Conservation (phyloP, 2,329 filamentous ascomycete species). For the Pseudohalonectria lignicola region DNA sequence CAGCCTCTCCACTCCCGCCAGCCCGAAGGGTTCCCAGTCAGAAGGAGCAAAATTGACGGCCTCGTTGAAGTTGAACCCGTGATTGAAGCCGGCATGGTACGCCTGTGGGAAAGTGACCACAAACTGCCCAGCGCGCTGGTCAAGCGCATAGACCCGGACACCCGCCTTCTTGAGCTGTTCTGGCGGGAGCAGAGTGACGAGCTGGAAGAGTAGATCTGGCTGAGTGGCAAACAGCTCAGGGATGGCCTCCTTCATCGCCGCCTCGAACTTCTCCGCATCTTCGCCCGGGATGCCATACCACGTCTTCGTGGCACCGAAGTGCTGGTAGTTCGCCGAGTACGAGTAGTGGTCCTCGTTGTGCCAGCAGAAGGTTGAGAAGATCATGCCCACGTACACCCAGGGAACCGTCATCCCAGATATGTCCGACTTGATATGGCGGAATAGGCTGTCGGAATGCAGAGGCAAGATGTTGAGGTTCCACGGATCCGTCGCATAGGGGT, state of each 20-base stretch:
- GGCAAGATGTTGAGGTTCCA: conserved; percentile 96
- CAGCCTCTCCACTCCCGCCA: conserved; percentile 74
- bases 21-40: conserved; percentile 91
- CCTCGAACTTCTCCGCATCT: conserved; percentile 89
- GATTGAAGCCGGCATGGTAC: conserved; percentile 96
- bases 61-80: conserved; percentile 98
- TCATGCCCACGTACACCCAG: conserved; percentile 99
- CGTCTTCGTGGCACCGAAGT: conserved; percentile 95
- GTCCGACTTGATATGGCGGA: conserved; percentile 94
- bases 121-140: conserved; percentile 90
- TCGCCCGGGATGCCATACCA: conserved; percentile 97
- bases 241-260: conserved; percentile 88
- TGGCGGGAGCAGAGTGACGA: conserved; percentile 91
- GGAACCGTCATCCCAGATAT: conserved; percentile 99
- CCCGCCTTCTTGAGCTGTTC: conserved; percentile 89
- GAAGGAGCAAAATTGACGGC: conserved; percentile 93
- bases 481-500: conserved; percentile 77
- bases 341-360: conserved; percentile 98
- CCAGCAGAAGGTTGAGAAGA: conserved; percentile 99
- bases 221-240: conserved; percentile 96
- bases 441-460: conserved; percentile 81
- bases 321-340: conserved; percentile 96
- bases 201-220: conserved; percentile 88
- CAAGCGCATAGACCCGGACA: conserved; percentile 86
- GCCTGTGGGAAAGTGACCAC: conserved; percentile 95